These are phyloP conservation scores for Umbellularia californica DNA, from an alignment of 164 flowering plant species.

Conservation along the genomic window DNA sequence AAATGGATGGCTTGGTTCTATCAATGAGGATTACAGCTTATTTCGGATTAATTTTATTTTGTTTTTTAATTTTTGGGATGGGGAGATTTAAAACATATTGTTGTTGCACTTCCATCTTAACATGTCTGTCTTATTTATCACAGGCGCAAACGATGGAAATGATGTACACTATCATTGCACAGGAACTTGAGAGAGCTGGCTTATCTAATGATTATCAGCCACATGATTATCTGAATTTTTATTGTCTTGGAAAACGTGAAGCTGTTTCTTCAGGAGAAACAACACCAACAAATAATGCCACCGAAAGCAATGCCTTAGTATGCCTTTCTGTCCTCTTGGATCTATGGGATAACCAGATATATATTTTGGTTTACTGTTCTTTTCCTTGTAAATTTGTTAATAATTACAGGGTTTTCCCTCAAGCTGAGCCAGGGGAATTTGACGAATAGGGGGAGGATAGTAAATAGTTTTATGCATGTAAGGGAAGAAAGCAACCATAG, in stretches of 20 bases:
- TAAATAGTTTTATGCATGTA: too few species aligned
- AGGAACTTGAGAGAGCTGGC: conserved; percentile 44
- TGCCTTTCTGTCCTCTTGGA: not conserved
- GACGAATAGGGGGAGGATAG: not conserved
- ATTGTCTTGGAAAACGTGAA: conserved; percentile 64
- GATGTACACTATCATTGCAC: conserved; percentile 58
- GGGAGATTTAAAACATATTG: not conserved
- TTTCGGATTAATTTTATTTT: not conserved
- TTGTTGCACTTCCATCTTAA: not conserved
- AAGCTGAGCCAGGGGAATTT: not conserved
- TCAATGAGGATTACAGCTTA: not conserved
- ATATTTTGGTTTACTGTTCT: not conserved
- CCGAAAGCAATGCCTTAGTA: conserved; percentile 41
- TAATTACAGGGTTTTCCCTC: not conserved
- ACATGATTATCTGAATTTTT: conserved; percentile 62
- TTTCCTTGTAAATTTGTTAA: not conserved
- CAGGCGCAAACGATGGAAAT: conserved; percentile 70
- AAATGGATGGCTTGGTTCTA: not conserved
- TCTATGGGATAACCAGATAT: not conserved
- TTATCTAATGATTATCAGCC: conserved; percentile 41
- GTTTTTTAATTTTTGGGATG: too few species aligned
- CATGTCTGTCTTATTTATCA: not conserved
- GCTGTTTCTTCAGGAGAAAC: conserved; percentile 17
- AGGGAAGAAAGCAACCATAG: too few species aligned
- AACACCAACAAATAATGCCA: conserved; percentile 16